Percentiles rank a stretch among this genome's conserved stretches.
Evolutionary conservation across 495 filamentous ascomycete genomes (phyloP).

Genomic region (Jackrogersella multiformis): DNA sequence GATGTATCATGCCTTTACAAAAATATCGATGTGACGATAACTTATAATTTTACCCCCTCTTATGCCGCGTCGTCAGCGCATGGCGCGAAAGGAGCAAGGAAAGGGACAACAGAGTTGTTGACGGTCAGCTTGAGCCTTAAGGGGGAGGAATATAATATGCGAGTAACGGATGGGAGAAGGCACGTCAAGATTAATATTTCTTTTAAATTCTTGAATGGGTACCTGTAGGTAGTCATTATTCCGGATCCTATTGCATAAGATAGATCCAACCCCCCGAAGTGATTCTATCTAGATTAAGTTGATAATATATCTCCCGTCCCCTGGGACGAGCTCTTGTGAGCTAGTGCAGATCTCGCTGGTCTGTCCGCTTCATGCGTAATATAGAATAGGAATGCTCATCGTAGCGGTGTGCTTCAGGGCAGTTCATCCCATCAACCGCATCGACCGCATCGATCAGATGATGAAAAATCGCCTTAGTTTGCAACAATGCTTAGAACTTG

Average conservation of each 20-base stretch:
- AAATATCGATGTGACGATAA: not conserved
- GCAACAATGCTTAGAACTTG: not conserved
- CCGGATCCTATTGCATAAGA: not conserved
- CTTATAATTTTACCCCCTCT: not conserved
- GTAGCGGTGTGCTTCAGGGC: not conserved
- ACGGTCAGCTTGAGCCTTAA: not conserved
- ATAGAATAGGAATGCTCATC: not conserved
- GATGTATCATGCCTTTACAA: not conserved
- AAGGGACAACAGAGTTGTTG: not conserved
- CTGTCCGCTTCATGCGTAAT: slow-evolving; percentile 1
- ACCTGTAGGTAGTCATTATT: not conserved
- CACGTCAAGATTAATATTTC: not conserved
- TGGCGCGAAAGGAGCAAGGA: not conserved
- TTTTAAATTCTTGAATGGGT: not conserved
- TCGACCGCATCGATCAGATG: slow-evolving; percentile 5
- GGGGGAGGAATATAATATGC: too few relatives aligned
- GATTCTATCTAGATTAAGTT: not conserved
- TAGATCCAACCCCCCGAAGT: not conserved
- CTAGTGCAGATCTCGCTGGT: slow-evolving; percentile 1
- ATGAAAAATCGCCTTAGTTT: not conserved
- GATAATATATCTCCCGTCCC: not conserved
- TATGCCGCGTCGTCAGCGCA: not conserved
- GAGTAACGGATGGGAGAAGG: not conserved
- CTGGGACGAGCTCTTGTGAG: not conserved
- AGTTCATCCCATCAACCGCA: slow-evolving; percentile 8